A percentile compares a stretch with the other conserved stretches of the same genome.
Evolutionary conservation across 345 rosid species (phyloP).

Genomic region (Hevea brasiliensis): DNA sequence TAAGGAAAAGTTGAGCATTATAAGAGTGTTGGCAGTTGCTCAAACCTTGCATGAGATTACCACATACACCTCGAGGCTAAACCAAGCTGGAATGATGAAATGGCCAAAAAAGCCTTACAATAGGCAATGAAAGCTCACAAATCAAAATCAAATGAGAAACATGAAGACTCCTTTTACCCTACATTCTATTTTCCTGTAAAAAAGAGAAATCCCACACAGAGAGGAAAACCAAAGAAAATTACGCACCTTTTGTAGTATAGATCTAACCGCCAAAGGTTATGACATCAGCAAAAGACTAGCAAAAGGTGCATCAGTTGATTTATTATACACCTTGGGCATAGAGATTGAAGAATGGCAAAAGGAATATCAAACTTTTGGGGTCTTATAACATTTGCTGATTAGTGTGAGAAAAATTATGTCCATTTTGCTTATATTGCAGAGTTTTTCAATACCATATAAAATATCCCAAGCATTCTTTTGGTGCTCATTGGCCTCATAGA

Average conservation of each 20-base stretch:
- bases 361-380: constrained; percentile 87
- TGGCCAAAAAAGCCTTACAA: constrained; percentile 72
- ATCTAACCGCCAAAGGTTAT: constrained; percentile 20
- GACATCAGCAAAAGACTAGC: constrained; percentile 19
- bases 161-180: constrained; percentile 24
- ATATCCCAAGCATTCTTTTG: constrained; percentile 69
- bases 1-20: constrained; percentile 51
- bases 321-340: constrained; percentile 9
- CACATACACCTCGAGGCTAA: constrained; percentile 33
- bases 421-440: constrained; percentile 85
- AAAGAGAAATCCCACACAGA: not conserved
- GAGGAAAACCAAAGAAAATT: not conserved
- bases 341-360: constrained; percentile 59
- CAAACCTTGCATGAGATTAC: constrained; percentile 64
- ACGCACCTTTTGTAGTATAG: not conserved
- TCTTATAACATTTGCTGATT: constrained; percentile 82
- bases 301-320: constrained; percentile 17
- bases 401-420: constrained; percentile 81
- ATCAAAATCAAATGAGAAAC: constrained; percentile 47
- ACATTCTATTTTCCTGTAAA: not conserved
- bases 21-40: constrained; percentile 64
- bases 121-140: constrained; percentile 72
- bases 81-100: constrained; percentile 46
- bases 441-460: constrained; percentile 80
- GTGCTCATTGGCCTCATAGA: constrained; percentile 78